Evolutionary conservation across 1,139 yeast genomes (phyloP).

Genomic region (Kodamaea anthophila): DNA sequence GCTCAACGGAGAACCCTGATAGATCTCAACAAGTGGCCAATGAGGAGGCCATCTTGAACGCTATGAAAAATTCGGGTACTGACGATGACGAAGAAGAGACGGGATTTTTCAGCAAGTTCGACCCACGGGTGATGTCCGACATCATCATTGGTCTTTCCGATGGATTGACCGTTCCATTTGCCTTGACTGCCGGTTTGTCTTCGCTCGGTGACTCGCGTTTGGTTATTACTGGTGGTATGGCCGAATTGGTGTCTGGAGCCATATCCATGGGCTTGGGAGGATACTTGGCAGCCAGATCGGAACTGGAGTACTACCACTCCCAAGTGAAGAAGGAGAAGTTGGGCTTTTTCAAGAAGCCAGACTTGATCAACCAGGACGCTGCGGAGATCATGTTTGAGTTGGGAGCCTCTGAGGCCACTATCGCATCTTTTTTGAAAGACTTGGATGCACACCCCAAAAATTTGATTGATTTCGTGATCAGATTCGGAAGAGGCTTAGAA

Average conservation of each 20-base stretch:
- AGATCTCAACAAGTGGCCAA: conserved; percentile 33
- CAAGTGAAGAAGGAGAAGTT: conserved; percentile 70
- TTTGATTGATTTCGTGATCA: conserved; percentile 66
- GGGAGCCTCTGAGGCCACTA: conserved; percentile 64
- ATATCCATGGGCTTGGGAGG: conserved; percentile 87
- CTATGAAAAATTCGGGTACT: conserved; percentile 17
- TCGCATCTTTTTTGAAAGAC: conserved; percentile 60
- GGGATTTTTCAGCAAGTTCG: conserved; percentile 39
- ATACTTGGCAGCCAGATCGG: conserved; percentile 74
- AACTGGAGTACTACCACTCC: conserved; percentile 60
- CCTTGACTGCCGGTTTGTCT: conserved; percentile 75
- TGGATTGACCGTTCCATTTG: conserved; percentile 81
- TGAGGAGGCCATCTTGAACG: conserved; percentile 34
- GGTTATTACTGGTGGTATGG: conserved; percentile 83
- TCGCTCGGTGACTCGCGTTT: conserved; percentile 68
- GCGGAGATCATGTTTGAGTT: conserved; percentile 67
- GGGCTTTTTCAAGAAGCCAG: conserved; percentile 61
- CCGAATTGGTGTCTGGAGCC: conserved; percentile 77
- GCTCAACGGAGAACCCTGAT: conserved; percentile 29
- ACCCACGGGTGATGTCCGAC: conserved; percentile 78
- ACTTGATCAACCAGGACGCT: conserved; percentile 55
- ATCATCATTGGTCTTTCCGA: conserved; percentile 74
- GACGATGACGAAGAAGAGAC: conserved; percentile 18
- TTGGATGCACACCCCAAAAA: conserved; percentile 61
- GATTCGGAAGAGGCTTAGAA: conserved; percentile 70